A percentile compares a stretch with the other conserved stretches of the same genome.
These are phyloP conservation scores for Mycena filopes DNA, from an alignment of 768 basidiomycete genomes.

Conservation along the genomic window DNA sequence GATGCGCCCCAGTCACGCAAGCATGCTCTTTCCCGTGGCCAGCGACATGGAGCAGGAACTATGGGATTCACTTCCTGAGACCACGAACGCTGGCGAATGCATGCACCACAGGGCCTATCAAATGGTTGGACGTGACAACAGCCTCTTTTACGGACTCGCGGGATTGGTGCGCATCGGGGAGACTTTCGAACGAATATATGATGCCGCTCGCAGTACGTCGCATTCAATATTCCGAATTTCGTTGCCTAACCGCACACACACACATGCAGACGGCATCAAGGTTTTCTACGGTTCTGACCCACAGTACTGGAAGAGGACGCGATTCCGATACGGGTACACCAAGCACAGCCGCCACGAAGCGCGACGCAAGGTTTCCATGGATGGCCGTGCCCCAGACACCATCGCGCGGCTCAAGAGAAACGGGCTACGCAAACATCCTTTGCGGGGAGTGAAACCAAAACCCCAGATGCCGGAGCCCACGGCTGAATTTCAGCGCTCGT, in stretches of 20 bases:
- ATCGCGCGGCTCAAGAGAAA: no score
- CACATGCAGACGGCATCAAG: slow-evolving; percentile 3
- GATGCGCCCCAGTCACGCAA: slow-evolving; percentile 35
- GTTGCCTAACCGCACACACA: no score
- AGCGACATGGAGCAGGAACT: no score
- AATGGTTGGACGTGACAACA: slow-evolving; percentile 19
- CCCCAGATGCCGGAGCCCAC: background rate
- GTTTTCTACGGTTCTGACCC: slow-evolving; percentile 13
- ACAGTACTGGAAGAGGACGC: slow-evolving; percentile 18
- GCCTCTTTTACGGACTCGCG: background rate
- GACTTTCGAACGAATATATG: slow-evolving; percentile 1
- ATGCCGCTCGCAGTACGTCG: slow-evolving; percentile 10
- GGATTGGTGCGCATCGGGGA: background rate
- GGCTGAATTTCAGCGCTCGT: slow-evolving; percentile 20
- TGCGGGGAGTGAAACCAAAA: background rate
- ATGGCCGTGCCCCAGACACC: no score
- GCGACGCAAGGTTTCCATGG: no score
- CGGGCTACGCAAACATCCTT: no score
- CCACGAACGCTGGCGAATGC: slow-evolving; percentile 37
- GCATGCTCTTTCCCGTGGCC: slow-evolving; percentile 35
- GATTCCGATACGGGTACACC: slow-evolving; percentile 2
- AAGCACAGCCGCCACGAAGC: no score
- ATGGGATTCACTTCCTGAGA: no score
- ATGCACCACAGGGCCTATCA: slow-evolving; percentile 35
- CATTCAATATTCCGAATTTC: no score